These are phyloP conservation scores for Suhomyces vadensis DNA, from an alignment of 805 yeast genomes.

Conservation along the genomic window DNA sequence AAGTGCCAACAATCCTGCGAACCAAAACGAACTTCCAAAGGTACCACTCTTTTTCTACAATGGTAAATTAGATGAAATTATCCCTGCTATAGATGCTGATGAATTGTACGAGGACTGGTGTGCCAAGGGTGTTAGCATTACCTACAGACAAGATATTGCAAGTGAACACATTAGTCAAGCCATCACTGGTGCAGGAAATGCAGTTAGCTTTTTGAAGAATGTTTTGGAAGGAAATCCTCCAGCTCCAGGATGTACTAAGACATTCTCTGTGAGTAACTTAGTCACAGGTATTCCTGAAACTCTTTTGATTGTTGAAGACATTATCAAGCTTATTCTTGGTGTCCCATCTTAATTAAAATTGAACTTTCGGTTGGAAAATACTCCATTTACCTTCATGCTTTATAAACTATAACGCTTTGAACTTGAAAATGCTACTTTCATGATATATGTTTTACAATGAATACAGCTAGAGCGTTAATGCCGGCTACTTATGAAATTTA, in stretches of 20 bases:
- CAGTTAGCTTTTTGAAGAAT: conserved; percentile 19
- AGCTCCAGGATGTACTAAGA: not conserved
- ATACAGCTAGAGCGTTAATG: too few species aligned
- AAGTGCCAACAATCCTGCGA: not conserved
- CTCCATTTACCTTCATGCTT: too few species aligned
- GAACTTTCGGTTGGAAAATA: too few species aligned
- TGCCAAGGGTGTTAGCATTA: conserved; percentile 12
- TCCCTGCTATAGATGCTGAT: conserved; percentile 9
- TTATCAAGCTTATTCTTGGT: too few species aligned
- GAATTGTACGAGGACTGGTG: conserved; percentile 15
- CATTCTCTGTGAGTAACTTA: too few species aligned
- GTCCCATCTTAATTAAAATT: too few species aligned
- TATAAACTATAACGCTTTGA: too few species aligned
- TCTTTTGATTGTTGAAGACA: too few species aligned
- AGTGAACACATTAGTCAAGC: conserved; percentile 20
- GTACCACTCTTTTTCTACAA: conserved; percentile 15
- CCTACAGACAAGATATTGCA: conserved; percentile 7
- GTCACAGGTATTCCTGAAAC: too few species aligned
- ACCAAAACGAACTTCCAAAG: conserved; percentile 7
- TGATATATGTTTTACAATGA: too few species aligned
- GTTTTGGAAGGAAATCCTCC: conserved; percentile 14
- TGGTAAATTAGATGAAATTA: conserved; percentile 12
- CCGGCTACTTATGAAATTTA: too few species aligned
- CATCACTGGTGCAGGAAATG: conserved; percentile 16
- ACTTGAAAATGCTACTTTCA: too few species aligned